These are phyloP conservation scores for Coelastrella sp. DNA, from an alignment of 139 green algal genomes.

Conservation along the genomic window DNA sequence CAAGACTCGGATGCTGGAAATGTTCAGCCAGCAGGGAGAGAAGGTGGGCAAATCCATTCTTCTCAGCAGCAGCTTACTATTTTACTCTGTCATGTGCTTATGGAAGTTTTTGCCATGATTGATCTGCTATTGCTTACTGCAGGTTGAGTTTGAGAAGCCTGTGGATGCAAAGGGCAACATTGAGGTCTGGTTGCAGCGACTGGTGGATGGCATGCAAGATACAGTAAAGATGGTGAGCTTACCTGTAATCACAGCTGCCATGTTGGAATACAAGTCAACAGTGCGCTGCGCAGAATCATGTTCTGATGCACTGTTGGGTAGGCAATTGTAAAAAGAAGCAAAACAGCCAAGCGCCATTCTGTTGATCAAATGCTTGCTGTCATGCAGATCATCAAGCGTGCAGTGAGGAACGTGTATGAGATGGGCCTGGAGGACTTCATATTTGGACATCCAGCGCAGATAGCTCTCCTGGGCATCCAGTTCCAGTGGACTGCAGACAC, in stretches of 20 bases:
- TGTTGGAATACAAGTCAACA: background rate
- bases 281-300: no score
- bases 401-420: constrained; percentile 86
- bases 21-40: constrained; percentile 91
- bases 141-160: constrained; percentile 67
- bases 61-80: no score
- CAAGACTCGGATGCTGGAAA: constrained; percentile 92
- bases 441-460: constrained; percentile 87
- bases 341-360: no score
- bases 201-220: constrained; percentile 95
- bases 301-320: no score
- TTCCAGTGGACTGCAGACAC: constrained; percentile 96
- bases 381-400: constrained; percentile 74
- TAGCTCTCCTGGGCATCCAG: constrained; percentile 92
- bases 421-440: constrained; percentile 90
- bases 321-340: no score
- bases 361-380: no score
- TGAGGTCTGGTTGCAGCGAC: constrained; percentile 94
- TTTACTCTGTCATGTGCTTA: no score
- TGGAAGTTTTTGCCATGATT: no score
- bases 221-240: constrained; percentile 79
- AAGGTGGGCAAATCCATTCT: no score
- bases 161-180: constrained; percentile 91
- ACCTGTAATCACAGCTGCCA: background rate
- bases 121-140: no score